Base-by-base conservation (phyloP, 192 early-diverging fungal genomes). In the Coemansia sp. region DNA sequence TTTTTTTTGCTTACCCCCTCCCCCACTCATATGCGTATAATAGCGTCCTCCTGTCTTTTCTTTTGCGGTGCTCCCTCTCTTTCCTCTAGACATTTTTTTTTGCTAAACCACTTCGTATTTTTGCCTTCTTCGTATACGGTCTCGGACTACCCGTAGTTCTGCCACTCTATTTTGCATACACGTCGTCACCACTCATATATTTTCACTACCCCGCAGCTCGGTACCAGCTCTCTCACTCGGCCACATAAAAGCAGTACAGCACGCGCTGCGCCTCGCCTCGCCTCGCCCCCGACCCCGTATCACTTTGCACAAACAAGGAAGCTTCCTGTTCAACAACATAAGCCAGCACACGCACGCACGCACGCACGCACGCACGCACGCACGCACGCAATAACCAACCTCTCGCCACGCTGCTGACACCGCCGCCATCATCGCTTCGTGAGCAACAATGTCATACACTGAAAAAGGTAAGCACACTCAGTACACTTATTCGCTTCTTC, bases 381-480 rank as follows among this genome's bases (percentile, higher is more conserved):
- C n/a, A n/a, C n/a, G n/a, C n/a, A n/a, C n/a, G n/a, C n/a, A n/a
- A n/a, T n/a, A n/a, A 10, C 5, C 45, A 3, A 10, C 8, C 45
- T 19, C 45, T 9, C 45, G 9, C 22, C 17, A 24, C 20, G 22
- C 20, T 20, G 4, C 10, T 47, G 5, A n/a, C 45, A 47, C 20
- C 20, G 45, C n/a, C n/a, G n/a, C n/a, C n/a, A n/a, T n/a, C n/a
- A n/a, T 35, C 32, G 45, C 20, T 47, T 25, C 45, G 9, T 22
- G 6, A 24, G 22, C 45, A 24, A 20, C 19, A 47, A 47, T 68
- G 62, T 54, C 67, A 66, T 78, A 78, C 42, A 69, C 66, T 15
- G 76, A 78, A 38, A 78, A 59, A 78, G 76, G 76, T 78, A 78
- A 56, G 59, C 25, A 0, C 59, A 43, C 31, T 14, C 39, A 31